These are phyloP conservation scores for Dendrocalamus latiflorus DNA, from an alignment of 202 grass and related monocot genomes.

Conservation along the genomic window DNA sequence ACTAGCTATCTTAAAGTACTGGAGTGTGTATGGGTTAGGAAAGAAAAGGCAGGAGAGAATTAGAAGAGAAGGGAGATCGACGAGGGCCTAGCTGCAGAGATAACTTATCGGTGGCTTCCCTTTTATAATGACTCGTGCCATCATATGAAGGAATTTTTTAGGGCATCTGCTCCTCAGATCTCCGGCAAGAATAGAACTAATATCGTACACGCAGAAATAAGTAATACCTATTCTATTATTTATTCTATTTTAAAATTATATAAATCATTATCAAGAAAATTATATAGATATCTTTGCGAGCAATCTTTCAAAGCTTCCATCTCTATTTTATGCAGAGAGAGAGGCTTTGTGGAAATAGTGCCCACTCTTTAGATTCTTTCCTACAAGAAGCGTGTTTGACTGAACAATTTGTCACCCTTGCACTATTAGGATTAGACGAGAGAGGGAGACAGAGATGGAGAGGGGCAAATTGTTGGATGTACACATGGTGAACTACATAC, in stretches of 20 bases:
- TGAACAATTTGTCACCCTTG: conserved; percentile 80
- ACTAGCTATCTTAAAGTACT: conserved; percentile 36
- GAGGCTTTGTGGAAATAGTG: conserved; percentile 53
- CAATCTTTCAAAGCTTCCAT: conserved; percentile 20
- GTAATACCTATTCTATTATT: no score
- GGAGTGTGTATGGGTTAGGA: conserved; percentile 21
- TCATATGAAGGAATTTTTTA: conserved; percentile 50
- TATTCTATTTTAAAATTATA: no score
- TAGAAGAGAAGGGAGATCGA: conserved; percentile 11
- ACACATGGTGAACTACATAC: conserved; percentile 18
- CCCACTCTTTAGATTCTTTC: conserved; percentile 72
- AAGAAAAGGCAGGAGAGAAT: conserved; percentile 14
- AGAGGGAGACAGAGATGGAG: conserved; percentile 17
- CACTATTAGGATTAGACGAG: conserved; percentile 66
- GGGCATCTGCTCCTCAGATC: conserved; percentile 13
- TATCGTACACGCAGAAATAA: no score
- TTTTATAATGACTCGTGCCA: conserved; percentile 81
- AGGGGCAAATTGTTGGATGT: conserved; percentile 42
- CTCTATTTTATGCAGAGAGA: conserved; percentile 5
- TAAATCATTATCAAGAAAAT: no score
- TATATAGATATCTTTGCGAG: background rate
- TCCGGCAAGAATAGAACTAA: no score
- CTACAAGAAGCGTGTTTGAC: conserved; percentile 99
- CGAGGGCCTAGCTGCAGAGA: conserved; percentile 40
- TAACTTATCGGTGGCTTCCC: conserved; percentile 30